A percentile compares a stretch with the other conserved stretches of the same genome.
These are phyloP conservation scores for Candida chilensis DNA, from an alignment of 805 yeast genomes.

Conservation along the genomic window DNA sequence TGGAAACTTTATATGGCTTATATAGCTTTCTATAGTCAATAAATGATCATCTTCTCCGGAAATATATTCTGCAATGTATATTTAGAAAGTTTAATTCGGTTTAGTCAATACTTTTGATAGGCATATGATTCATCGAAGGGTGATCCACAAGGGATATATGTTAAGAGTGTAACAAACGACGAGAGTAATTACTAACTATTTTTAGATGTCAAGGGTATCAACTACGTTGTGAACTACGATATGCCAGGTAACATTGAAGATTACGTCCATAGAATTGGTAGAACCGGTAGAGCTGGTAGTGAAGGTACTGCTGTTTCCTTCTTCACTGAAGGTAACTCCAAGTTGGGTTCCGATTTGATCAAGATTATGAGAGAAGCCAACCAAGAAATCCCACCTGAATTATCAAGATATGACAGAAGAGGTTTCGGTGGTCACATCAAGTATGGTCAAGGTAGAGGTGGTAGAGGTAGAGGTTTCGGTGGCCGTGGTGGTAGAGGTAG, in stretches of 20 bases:
- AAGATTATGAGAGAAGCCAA: constrained; percentile 92
- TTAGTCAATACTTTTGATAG: no score
- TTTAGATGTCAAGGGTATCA: constrained; percentile 94
- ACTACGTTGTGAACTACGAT: constrained; percentile 87
- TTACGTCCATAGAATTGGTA: constrained; percentile 97
- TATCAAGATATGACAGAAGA: constrained; percentile 54
- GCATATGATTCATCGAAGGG: no score
- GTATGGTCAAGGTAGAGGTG: constrained; percentile 46
- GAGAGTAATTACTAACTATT: no score
- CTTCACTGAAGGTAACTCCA: constrained; percentile 81
- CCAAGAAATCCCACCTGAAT: constrained; percentile 77
- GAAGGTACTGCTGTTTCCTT: constrained; percentile 92
- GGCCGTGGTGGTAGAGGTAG: constrained; percentile 52
- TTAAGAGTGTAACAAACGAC: no score
- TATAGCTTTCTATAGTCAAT: constrained; percentile 1
- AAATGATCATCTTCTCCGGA: no score
- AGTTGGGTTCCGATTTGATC: constrained; percentile 84
- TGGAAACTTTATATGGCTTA: no score
- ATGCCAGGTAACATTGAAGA: constrained; percentile 99
- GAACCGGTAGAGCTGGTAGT: constrained; percentile 99
- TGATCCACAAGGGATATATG: no score
- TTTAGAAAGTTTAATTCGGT: no score
- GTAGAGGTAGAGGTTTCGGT: constrained; percentile 43
- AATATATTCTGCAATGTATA: no score
- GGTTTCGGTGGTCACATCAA: constrained; percentile 57